A percentile compares a stretch with the other conserved stretches of the same genome.
Conservation (phyloP, 2,329 filamentous ascomycete genomes). For the Pseudogymnoascus destructans region DNA sequence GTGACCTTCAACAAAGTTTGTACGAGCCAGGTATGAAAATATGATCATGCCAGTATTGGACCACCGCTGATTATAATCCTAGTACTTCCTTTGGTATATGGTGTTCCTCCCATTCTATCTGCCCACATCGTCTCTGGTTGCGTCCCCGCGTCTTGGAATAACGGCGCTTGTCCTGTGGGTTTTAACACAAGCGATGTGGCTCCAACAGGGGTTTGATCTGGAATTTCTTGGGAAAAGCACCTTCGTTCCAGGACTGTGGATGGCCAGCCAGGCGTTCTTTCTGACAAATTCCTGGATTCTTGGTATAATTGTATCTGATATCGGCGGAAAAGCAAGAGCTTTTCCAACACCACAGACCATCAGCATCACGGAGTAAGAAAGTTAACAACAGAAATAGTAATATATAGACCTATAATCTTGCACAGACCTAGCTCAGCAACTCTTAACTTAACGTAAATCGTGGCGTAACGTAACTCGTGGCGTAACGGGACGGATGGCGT, state of each 20-base stretch:
- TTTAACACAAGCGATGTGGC: constrained; percentile 58
- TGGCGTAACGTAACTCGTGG: too few species aligned
- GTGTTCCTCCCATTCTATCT: constrained; percentile 87
- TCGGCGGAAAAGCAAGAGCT: constrained; percentile 14
- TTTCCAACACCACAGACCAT: not conserved
- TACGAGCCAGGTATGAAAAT: constrained; percentile 68
- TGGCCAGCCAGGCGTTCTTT: constrained; percentile 67
- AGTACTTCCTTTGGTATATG: constrained; percentile 99
- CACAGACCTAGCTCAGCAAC: not conserved
- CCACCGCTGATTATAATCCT: not conserved
- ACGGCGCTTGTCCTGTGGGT: constrained; percentile 61
- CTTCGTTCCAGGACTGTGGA: constrained; percentile 75
- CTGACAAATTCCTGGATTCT: constrained; percentile 77
- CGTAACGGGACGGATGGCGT: too few species aligned
- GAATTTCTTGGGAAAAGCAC: constrained; percentile 72
- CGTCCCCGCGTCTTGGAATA: constrained; percentile 46
- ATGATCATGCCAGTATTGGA: not conserved
- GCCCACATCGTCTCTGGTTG: constrained; percentile 60
- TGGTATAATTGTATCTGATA: constrained; percentile 63
- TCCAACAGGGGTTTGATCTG: constrained; percentile 61
- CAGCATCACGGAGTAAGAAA: not conserved
- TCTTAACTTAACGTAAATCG: not conserved
- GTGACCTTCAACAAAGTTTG: constrained; percentile 98
- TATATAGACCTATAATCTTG: not conserved
- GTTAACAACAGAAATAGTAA: not conserved